Conservation (phyloP, 2,329 filamentous ascomycete species). For the Lachnellula hyalina region DNA sequence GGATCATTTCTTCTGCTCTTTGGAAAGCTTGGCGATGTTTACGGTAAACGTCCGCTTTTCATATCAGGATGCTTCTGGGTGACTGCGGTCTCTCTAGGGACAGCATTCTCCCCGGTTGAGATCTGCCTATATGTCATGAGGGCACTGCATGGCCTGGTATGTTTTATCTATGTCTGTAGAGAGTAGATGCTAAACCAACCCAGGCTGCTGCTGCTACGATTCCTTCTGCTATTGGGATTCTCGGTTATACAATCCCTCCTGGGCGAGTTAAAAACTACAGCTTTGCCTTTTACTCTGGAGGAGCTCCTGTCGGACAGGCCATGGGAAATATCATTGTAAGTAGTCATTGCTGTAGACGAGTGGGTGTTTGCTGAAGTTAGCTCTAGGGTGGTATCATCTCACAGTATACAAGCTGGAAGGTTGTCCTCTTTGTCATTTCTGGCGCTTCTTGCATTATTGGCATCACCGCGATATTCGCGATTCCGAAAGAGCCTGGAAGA, state of each 20-base stretch:
- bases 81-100: constrained; percentile 50
- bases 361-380: neutral
- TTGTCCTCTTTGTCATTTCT: constrained; percentile 61
- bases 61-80: constrained; percentile 53
- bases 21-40: constrained; percentile 46
- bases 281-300: constrained; percentile 60
- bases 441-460: constrained; percentile 54
- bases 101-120: constrained; percentile 61
- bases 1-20: constrained; percentile 45
- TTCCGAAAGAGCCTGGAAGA: constrained; percentile 45
- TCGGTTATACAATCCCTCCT: constrained; percentile 62
- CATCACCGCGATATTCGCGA: constrained; percentile 51
- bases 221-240: constrained; percentile 64
- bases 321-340: constrained; percentile 48
- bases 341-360: neutral
- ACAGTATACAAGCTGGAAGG: constrained; percentile 59
- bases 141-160: constrained; percentile 57
- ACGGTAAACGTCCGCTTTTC: constrained; percentile 43
- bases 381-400: constrained; percentile 57
- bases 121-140: constrained; percentile 63
- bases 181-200: neutral
- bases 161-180: constrained; percentile 3
- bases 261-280: constrained; percentile 67
- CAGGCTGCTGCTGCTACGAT: constrained; percentile 55
- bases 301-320: constrained; percentile 58